A percentile compares a stretch with the other conserved stretches of the same genome.
These are phyloP conservation scores for Podila horticola DNA, from an alignment of 192 early-diverging fungal species.

Conservation along the genomic window DNA sequence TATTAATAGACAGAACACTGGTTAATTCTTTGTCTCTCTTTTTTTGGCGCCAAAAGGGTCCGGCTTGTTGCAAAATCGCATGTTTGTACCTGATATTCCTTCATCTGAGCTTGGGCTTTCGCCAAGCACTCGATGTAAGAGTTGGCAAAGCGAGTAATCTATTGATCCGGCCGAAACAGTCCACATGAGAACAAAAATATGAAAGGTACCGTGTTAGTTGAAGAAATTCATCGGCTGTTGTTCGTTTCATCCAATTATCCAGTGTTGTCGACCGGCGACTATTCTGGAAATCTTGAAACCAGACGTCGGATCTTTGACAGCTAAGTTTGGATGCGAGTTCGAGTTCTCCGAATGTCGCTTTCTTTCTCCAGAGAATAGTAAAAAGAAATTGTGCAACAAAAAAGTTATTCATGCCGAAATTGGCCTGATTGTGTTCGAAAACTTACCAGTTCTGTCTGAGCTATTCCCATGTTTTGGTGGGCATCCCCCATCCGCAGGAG, in stretches of 20 bases:
- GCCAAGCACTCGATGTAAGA: slow-evolving; percentile 19
- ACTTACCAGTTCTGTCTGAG: slow-evolving; percentile 20
- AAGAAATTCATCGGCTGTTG: too few species aligned
- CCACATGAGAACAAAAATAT: neutral
- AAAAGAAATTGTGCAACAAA: too few species aligned
- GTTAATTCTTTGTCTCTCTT: neutral
- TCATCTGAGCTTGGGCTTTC: slow-evolving; percentile 24
- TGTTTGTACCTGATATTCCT: slow-evolving; percentile 18
- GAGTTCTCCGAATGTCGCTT: too few species aligned
- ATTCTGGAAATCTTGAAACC: too few species aligned
- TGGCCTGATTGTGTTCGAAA: too few species aligned
- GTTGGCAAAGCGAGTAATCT: slow-evolving; percentile 15
- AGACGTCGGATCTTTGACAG: too few species aligned
- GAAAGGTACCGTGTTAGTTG: neutral
- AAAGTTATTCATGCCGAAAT: too few species aligned
- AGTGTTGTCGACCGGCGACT: too few species aligned
- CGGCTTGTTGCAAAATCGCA: neutral
- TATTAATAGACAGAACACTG: neutral
- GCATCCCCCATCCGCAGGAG: slow-evolving; percentile 24
- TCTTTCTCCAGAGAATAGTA: too few species aligned
- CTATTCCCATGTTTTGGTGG: slow-evolving; percentile 19
- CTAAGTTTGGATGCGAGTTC: too few species aligned
- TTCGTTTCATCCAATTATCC: too few species aligned
- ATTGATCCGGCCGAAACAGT: neutral
- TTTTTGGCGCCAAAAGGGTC: neutral